Evolutionary conservation across 106 monocot genomes (phyloP), one percentile per base, ranked within the genome.

Genomic region (Acanthochlamys bracteata): DNA sequence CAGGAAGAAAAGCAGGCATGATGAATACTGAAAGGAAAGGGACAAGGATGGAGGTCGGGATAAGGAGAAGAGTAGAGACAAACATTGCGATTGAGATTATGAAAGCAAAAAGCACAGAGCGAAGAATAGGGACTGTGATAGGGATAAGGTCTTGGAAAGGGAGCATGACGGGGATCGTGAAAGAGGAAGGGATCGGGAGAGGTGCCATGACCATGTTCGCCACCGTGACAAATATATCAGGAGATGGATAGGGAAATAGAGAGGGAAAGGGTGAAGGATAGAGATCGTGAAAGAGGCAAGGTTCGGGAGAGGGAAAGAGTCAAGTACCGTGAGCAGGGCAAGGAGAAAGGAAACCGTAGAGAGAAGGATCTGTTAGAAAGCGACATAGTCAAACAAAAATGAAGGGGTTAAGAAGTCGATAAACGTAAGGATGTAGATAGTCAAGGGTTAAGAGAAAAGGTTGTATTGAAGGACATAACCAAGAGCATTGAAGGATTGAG

Each of bases 241-340:
- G 70, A 66, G 12, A 52, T 60, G 9, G 74, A 55, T 20, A 74
- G 42, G 41, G 58, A 6, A 14, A 60, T 26, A 23, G 72, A 78
- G 26, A 56, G 25, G 10, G 72, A 54, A 20, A 72, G 71, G n/a
- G 73, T 67, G 1, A 71, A 42, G 55, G 73, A 58, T 40, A 47
- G 65, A 49, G 81, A 76, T 2, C 70, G 69, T 53, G 75, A 70
- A 64, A 82, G 63, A 43, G 72, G 73, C 10, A 85, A 45, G 54
- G 23, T 24, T 40, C 67, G 55, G 15, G 74, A 61, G 8, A 69
- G 66, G 19, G 75, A 73, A 22, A 79, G 49, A 57, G 73, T 25
- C 17, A 67, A 66, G 64, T 53, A 57, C 13, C 52, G 59, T 22
- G 80, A 72, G 10, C 70, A 70, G 64, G 71, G 73, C 59, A 82